These are phyloP conservation scores for Venturia aucupariae DNA, from an alignment of 2,329 filamentous ascomycete genomes.

Conservation along the genomic window DNA sequence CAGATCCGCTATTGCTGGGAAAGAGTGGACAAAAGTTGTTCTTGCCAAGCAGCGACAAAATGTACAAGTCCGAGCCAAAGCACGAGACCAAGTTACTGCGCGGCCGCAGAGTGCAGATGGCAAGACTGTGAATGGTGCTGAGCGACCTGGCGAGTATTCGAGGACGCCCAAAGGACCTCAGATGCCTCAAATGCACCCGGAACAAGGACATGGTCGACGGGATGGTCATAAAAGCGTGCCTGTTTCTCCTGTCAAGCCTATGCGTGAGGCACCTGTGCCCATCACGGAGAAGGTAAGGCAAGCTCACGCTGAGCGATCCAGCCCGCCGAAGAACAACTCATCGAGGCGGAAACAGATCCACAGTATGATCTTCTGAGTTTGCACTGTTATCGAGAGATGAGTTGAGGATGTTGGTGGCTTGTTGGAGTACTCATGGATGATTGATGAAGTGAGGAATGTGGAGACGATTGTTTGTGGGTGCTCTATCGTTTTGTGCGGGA, in stretches of 20 bases:
- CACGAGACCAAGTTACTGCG: constrained; percentile 9
- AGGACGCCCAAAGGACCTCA: background rate
- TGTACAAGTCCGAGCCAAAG: background rate
- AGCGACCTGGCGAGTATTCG: background rate
- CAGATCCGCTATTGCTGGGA: background rate
- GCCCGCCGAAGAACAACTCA: background rate
- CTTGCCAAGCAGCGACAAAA: constrained; percentile 12
- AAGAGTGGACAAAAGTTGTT: constrained; percentile 13
- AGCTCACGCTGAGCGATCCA: background rate
- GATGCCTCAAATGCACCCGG: background rate
- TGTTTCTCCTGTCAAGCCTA: constrained; percentile 10
- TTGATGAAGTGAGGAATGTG: constrained; percentile 3
- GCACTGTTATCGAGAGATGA: background rate
- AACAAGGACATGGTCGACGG: background rate
- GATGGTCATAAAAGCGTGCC: constrained; percentile 3
- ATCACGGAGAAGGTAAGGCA: constrained; percentile 4
- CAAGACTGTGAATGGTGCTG: background rate
- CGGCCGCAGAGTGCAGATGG: constrained; percentile 12
- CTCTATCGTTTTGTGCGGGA: background rate
- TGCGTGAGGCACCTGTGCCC: background rate
- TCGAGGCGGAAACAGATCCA: constrained; percentile 13
- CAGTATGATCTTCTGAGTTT: constrained; percentile 15
- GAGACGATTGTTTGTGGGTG: background rate
- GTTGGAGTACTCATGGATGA: background rate
- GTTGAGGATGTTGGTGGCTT: background rate